Evolutionary conservation across 768 basidiomycete species (phyloP).

Genomic region (Tylopilus vinaceipallidus): DNA sequence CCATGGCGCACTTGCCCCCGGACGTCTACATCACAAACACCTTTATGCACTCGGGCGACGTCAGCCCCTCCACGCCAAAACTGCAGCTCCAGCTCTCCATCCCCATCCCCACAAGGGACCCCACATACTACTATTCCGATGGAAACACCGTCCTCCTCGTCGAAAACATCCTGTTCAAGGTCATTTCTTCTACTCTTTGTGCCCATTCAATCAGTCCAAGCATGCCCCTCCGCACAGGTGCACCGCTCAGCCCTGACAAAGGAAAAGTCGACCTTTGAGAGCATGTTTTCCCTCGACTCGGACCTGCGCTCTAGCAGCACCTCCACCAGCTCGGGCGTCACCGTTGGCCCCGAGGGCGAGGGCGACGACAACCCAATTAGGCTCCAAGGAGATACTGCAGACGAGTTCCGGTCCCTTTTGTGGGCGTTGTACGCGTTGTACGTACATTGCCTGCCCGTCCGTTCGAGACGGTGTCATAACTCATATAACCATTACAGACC

Average conservation of each 20-base stretch:
- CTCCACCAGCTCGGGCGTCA: conserved; percentile 22
- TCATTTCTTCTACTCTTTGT: conserved; percentile 20
- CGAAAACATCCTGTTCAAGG: conserved; percentile 49
- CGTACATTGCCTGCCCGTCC: conserved; percentile 22
- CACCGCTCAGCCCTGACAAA: conserved; percentile 42
- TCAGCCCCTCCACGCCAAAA: conserved; percentile 34
- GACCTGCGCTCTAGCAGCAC: conserved; percentile 32
- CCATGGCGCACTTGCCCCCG: conserved; percentile 31
- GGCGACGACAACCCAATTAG: conserved; percentile 50
- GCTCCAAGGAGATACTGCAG: conserved; percentile 45
- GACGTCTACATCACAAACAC: conserved; percentile 32
- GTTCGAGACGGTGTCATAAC: conserved; percentile 2
- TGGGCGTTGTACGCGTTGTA: conserved; percentile 55
- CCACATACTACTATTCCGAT: conserved; percentile 39
- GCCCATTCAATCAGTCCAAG: conserved; percentile 20
- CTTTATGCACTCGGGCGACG: conserved; percentile 33
- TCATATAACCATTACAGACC: conserved; percentile 31
- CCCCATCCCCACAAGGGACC: conserved; percentile 36
- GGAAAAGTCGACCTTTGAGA: conserved; percentile 46
- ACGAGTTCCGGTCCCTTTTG: conserved; percentile 51
- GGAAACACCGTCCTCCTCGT: conserved; percentile 45
- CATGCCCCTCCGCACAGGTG: conserved; percentile 27
- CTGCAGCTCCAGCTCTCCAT: conserved; percentile 33
- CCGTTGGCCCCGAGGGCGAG: conserved; percentile 41
- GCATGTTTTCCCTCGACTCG: conserved; percentile 44